Conservation (phyloP, 352 stramenopile species). For the Pythium myriotylum region DNA sequence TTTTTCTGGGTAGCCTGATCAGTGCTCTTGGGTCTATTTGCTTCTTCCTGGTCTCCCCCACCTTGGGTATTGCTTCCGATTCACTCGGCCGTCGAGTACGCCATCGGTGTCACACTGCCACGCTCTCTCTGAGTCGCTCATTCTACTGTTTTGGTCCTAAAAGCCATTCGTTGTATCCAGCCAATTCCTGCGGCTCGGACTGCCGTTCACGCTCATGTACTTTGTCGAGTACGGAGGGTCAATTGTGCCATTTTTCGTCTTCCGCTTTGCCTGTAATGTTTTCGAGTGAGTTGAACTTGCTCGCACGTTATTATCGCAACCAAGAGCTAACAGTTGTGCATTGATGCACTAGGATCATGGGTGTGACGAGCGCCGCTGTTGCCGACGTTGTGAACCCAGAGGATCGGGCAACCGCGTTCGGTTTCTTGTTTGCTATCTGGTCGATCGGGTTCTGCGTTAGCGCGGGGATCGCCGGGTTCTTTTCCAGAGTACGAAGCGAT, state of each 20-base stretch:
- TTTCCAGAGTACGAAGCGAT: slow-evolving; percentile 41
- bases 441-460: slow-evolving; percentile 63
- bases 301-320: not conserved
- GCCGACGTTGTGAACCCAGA: slow-evolving; percentile 62
- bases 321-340: not conserved
- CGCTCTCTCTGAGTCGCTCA: too few species aligned
- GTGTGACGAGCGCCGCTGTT: slow-evolving; percentile 60
- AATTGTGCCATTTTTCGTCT: slow-evolving; percentile 65
- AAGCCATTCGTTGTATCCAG: slow-evolving; percentile 76
- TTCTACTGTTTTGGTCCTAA: too few species aligned
- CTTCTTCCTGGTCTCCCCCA: slow-evolving; percentile 74
- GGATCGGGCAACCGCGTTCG: slow-evolving; percentile 64
- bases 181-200: slow-evolving; percentile 57
- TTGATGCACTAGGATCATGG: slow-evolving; percentile 39
- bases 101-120: not conserved
- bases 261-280: slow-evolving; percentile 57
- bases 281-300: slow-evolving; percentile 42
- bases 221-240: slow-evolving; percentile 59
- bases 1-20: slow-evolving; percentile 39
- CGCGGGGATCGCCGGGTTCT: slow-evolving; percentile 55
- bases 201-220: slow-evolving; percentile 72
- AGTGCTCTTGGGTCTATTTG: slow-evolving; percentile 57
- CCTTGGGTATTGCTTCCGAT: slow-evolving; percentile 78
- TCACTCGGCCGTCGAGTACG: slow-evolving; percentile 77
- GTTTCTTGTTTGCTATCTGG: slow-evolving; percentile 55